Evolutionary conservation across 2,329 filamentous ascomycete genomes (phyloP), one percentile per base, ranked within the genome.

Genomic region (Aspergillus niger): DNA sequence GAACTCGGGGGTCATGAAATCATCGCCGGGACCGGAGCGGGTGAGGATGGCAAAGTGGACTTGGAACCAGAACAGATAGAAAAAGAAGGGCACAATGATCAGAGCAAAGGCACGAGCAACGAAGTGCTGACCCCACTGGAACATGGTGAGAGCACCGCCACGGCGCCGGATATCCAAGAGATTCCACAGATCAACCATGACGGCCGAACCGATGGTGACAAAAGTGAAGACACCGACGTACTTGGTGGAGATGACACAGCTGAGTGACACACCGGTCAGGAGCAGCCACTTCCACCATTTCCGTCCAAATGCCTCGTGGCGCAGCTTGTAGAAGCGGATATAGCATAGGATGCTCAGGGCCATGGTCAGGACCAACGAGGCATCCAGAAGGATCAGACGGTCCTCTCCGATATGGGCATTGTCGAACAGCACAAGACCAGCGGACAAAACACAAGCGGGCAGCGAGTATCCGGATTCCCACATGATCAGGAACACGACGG

Each of bases 271-370:
- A 62, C 95, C 95, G 7, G 95, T 99, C 70, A 98, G 80, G 64
- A 99, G 87, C 61, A 99, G 86, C 95, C 95, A 99, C 79, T 99
- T 99, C 95, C 95, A 99, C 95, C 95, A 99, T 80, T 99, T 98
- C 63, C 92, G 87, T 62, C 90, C 87, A 76, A 99, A 99, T 3
- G 95, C 85, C 66, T 88, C 85, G 70, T 98, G 93, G 69, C 95
- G 87, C 68, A 94, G 82, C 84, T 98, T 99, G 83, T 98, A 98
- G 81, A 98, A 99, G 69, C 93, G 92, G 79, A 99, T 90, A 79
- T 99, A 99, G 82, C 86, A 92, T 59, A 97, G 84, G 59, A 99
- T 84, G 77, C 92, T 97, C 78, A 95, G 89, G 5, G 95, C 92
- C 92, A 99, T 98, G 77, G 94, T 92, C 65, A 98, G 87, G 62